Percentiles rank a stretch among this genome's conserved stretches.
phyloP scores from a whole-genome alignment of 805 yeast species.

The Candida pseudoglaebosa region DNA sequence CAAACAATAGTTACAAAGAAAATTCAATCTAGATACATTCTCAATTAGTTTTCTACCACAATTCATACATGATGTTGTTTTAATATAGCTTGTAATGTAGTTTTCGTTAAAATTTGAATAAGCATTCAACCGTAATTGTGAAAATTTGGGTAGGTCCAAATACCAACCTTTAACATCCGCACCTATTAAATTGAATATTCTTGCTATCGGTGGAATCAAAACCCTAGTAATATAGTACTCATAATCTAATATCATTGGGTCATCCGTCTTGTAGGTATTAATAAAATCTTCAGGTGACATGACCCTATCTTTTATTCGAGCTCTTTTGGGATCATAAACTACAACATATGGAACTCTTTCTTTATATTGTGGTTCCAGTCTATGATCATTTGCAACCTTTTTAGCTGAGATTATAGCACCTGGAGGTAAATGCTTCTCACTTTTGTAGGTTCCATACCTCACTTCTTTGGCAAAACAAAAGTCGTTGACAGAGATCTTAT shows the following conservation, averaged over 20 bases:
- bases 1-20: slow-evolving; percentile 18
- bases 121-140: slow-evolving; percentile 3
- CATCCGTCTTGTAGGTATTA: slow-evolving; percentile 23
- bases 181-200: slow-evolving; percentile 79
- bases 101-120: slow-evolving; percentile 6
- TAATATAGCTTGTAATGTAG: slow-evolving; percentile 11
- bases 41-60: slow-evolving; percentile 20
- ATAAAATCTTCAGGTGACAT: slow-evolving; percentile 74
- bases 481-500: slow-evolving; percentile 67
- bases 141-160: slow-evolving; percentile 51
- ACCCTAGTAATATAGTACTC: slow-evolving; percentile 84
- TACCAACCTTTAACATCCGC: slow-evolving; percentile 80
- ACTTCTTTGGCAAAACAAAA: slow-evolving; percentile 93
- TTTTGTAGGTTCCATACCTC: slow-evolving; percentile 75
- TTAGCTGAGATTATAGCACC: slow-evolving; percentile 82
- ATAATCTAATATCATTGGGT: slow-evolving; percentile 56
- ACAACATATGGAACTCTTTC: slow-evolving; percentile 90
- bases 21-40: slow-evolving; percentile 4
- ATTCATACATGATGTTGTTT: slow-evolving; percentile 18
- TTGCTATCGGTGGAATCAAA: slow-evolving; percentile 82
- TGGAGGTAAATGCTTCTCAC: slow-evolving; percentile 72
- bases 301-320: slow-evolving; percentile 70
- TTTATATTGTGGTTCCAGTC: slow-evolving; percentile 80
- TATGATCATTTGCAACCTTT: slow-evolving; percentile 56
- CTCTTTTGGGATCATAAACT: slow-evolving; percentile 49